Percentiles rank a stretch among this genome's conserved stretches.
Evolutionary conservation across 805 yeast species (phyloP).

Genomic region (Candida koratica): DNA sequence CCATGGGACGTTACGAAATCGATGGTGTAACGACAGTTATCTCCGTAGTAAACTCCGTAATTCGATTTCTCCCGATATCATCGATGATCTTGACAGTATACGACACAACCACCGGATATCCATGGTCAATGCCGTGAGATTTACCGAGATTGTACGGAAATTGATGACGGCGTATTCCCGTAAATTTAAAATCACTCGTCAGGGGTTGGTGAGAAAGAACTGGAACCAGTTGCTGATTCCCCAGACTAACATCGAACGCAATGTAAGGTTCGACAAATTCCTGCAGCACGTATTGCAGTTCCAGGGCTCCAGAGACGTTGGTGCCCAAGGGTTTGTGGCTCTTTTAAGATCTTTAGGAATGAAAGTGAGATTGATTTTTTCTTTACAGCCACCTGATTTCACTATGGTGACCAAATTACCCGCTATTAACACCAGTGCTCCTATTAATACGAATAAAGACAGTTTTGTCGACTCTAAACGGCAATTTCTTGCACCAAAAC

Average conservation of each 20-base stretch:
- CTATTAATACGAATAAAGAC: constrained; percentile 3
- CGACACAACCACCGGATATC: constrained; percentile 10
- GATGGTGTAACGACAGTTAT: constrained; percentile 60
- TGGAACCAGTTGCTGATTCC: constrained; percentile 29
- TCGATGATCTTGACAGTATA: constrained; percentile 10
- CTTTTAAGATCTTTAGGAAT: constrained; percentile 67
- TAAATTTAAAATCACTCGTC: constrained; percentile 46
- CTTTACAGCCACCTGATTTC: constrained; percentile 88
- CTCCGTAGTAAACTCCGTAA: constrained; percentile 40
- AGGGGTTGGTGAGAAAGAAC: constrained; percentile 33
- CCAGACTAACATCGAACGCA: constrained; percentile 21
- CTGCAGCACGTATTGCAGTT: constrained; percentile 38
- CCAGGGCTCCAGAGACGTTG: constrained; percentile 71
- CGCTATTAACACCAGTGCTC: constrained; percentile 18
- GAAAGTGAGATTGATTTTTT: constrained; percentile 70
- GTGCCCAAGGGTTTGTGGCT: constrained; percentile 84
- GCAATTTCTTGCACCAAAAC: constrained; percentile 1
- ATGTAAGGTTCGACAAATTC: constrained; percentile 42
- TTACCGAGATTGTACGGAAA: constrained; percentile 73
- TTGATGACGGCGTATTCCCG: constrained; percentile 60
- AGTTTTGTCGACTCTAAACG: constrained; percentile 8
- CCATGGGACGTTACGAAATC: constrained; percentile 67
- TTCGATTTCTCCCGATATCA: constrained; percentile 40
- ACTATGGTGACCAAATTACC: constrained; percentile 32
- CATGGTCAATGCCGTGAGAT: constrained; percentile 53